A percentile compares a stretch with the other conserved stretches of the same genome.
Evolutionary conservation across 1,284 basidiomycete species (phyloP).

Genomic region (Ustilago hordei): DNA sequence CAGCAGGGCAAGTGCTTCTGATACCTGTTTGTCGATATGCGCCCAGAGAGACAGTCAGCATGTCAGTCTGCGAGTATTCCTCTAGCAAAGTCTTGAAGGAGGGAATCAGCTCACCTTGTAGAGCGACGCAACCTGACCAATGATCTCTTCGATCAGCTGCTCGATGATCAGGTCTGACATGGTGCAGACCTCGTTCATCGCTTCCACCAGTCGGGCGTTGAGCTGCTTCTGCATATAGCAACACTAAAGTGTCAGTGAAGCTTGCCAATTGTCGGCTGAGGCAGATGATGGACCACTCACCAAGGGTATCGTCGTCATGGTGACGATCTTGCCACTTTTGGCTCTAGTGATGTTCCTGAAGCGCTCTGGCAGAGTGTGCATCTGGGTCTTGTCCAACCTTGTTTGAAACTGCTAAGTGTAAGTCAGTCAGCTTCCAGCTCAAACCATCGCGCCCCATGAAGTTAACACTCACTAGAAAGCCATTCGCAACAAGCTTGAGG

Average conservation of each 20-base stretch:
- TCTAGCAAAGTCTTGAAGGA: not conserved
- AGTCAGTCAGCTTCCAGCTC: not conserved
- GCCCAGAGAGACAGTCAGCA: too few species aligned
- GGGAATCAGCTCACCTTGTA: slow-evolving; percentile 43
- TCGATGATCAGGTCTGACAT: slow-evolving; percentile 75
- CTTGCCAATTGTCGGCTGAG: not conserved
- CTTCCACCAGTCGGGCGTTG: slow-evolving; percentile 85
- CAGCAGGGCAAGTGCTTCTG: slow-evolving; percentile 57
- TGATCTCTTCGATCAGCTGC: slow-evolving; percentile 42
- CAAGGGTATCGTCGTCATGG: slow-evolving; percentile 81
- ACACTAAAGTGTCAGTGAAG: not conserved
- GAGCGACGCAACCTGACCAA: slow-evolving; percentile 38
- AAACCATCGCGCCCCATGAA: not conserved
- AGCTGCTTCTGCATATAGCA: slow-evolving; percentile 76
- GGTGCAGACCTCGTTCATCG: slow-evolving; percentile 82
- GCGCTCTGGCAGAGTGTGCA: slow-evolving; percentile 7
- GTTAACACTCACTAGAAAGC: slow-evolving; percentile 76
- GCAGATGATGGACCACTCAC: slow-evolving; percentile 8
- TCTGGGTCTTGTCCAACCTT: slow-evolving; percentile 17
- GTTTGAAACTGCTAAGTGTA: slow-evolving; percentile 22
- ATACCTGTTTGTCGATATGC: slow-evolving; percentile 29
- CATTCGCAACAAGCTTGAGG: slow-evolving; percentile 77
- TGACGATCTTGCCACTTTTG: slow-evolving; percentile 77
- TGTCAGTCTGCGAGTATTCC: not conserved
- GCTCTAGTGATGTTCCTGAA: slow-evolving; percentile 77